Evolutionary conservation across 2,329 filamentous ascomycete species (phyloP), one percentile per base, ranked within the genome.

Genomic region (Escovopsis sp.): DNA sequence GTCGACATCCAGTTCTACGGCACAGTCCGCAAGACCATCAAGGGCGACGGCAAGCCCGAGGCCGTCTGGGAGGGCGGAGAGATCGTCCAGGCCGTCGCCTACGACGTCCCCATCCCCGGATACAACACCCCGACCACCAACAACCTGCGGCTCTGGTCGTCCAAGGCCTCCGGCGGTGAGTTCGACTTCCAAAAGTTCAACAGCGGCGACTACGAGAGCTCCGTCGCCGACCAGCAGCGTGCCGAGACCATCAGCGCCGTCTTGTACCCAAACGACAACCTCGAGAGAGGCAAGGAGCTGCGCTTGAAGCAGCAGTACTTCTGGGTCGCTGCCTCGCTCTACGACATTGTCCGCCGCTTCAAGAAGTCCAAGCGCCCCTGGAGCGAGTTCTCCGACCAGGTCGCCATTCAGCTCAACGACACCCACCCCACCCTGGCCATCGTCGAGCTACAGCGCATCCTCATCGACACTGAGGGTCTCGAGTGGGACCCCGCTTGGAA

Each of bases 131-230:
- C 77, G 7, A 89, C 88, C 10, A 95, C 88, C 53, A 98, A 98
- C 70, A 98, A 98, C 65, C 72, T 98, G 49, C 82, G 91, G 47
- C 72, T 98, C 34, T 98, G 91, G 91, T 94, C 87, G 37, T 95
- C 87, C 70, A 95, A 95, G 66, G 89, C 91, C 36, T 88, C 88
- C 38, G 89, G 85, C 53, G 91, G 91, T 50, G 91, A 98, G 63
- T 98, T 98, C 50, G 89, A 98, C 66, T 98, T 98, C 67, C 89
- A 95, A 58, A 96, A 96, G 62, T 98, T 98, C 78, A 98, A 98
- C 67, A 91, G 74, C 46, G 91, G 91, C 49, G 88, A 98, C 54
- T 98, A 98, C 59, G 91, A 98, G 66, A 91, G 85, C 66, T 93
- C 91, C 11, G 91, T 98, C 34, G 85, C 84, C n/a, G 91, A 98